phyloP scores from a whole-genome alignment of 495 filamentous ascomycete species.

The Beverwykella pulmonaria region DNA sequence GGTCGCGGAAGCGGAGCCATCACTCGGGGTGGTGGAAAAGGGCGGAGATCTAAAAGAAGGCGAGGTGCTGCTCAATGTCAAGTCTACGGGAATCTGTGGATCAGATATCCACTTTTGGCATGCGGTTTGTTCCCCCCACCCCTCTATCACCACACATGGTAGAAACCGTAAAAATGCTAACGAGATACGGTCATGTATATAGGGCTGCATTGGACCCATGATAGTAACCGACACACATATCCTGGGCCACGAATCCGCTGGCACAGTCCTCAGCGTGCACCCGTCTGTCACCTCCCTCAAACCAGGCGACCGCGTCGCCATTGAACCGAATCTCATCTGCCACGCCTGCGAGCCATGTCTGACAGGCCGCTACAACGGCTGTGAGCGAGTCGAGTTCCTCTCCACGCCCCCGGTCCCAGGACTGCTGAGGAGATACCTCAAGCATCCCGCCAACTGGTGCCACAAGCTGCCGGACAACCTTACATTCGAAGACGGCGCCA shows the following conservation, averaged over 20 bases:
- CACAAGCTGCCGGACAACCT: conserved; percentile 84
- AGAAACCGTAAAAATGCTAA: no score
- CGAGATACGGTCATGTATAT: not conserved
- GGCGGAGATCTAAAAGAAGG: conserved; percentile 72
- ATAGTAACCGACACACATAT: conserved; percentile 84
- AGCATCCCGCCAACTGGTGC: conserved; percentile 88
- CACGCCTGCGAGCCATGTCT: conserved; percentile 85
- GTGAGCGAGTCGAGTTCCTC: conserved; percentile 79
- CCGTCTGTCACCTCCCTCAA: conserved; percentile 74
- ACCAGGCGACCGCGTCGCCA: conserved; percentile 82
- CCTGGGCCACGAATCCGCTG: conserved; percentile 90
- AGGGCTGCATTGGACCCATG: conserved; percentile 90
- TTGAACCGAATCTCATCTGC: conserved; percentile 92
- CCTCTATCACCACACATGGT: no score
- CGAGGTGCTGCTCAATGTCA: conserved; percentile 80
- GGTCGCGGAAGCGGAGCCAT: conserved; percentile 77
- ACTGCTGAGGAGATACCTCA: conserved; percentile 88
- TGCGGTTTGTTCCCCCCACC: conserved; percentile 48
- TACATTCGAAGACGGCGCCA: conserved; percentile 84
- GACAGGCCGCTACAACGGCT: conserved; percentile 90
- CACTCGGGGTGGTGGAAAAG: conserved; percentile 70
- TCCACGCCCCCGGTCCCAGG: conserved; percentile 87
- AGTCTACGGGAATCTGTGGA: conserved; percentile 94
- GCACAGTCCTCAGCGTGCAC: conserved; percentile 78
- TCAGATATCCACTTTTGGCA: conserved; percentile 96